A percentile compares a stretch with the other conserved stretches of the same genome.
phyloP scores from a whole-genome alignment of 2,329 filamentous ascomycete genomes.

The Coleophoma crateriformis region DNA sequence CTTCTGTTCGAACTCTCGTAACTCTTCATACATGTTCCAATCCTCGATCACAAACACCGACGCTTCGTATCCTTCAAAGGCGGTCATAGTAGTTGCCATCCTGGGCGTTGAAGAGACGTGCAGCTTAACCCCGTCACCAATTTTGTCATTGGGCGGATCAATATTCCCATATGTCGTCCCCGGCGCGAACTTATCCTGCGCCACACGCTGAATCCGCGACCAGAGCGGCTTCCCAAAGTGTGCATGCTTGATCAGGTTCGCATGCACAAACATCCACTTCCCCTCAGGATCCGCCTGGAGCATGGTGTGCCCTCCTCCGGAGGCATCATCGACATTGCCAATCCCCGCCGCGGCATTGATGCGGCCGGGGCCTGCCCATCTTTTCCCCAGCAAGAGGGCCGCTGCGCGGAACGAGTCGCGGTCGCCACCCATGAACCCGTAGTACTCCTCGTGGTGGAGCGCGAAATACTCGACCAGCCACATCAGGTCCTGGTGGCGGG shows the following conservation, averaged over 20 bases:
- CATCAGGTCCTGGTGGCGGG: slow-evolving; percentile 10
- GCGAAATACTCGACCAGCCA: slow-evolving; percentile 16
- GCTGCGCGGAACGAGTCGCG: slow-evolving; percentile 13
- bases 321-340: not conserved
- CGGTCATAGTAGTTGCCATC: slow-evolving; percentile 7
- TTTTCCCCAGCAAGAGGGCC: slow-evolving; percentile 9
- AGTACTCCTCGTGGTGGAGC: slow-evolving; percentile 9
- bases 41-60: slow-evolving; percentile 8
- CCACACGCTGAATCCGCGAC: slow-evolving; percentile 9
- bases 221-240: slow-evolving; percentile 8
- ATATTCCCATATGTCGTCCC: slow-evolving; percentile 13
- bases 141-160: slow-evolving; percentile 9
- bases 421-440: slow-evolving; percentile 15
- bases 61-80: slow-evolving; percentile 11
- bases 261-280: slow-evolving; percentile 16
- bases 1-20: slow-evolving; percentile 12
- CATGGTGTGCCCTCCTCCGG: slow-evolving; percentile 14
- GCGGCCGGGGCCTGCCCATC: slow-evolving; percentile 9
- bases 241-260: slow-evolving; percentile 14
- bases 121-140: slow-evolving; percentile 12
- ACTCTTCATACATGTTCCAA: slow-evolving; percentile 14
- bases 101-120: slow-evolving; percentile 5
- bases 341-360: slow-evolving; percentile 7
- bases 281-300: slow-evolving; percentile 12
- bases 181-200: slow-evolving; percentile 7